Conservation (phyloP, 768 basidiomycete genomes). For the Mycena capillaripes region DNA sequence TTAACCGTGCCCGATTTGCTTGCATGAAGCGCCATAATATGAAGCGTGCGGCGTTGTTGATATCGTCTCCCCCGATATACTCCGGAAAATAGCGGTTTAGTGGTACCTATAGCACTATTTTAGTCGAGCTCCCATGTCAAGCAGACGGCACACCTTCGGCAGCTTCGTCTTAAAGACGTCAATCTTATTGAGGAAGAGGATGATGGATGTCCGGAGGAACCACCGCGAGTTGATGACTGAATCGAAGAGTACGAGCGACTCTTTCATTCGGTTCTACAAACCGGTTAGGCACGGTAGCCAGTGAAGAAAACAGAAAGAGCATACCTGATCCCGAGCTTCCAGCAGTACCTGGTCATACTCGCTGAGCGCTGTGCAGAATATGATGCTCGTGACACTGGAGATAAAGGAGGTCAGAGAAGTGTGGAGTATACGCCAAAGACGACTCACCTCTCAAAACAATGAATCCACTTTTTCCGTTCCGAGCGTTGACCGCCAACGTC, state of each 20-base stretch:
- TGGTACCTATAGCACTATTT: conserved; percentile 45
- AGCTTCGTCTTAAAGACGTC: conserved; percentile 94
- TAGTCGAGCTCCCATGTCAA: background rate
- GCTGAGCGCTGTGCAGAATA: conserved; percentile 75
- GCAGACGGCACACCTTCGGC: conserved; percentile 58
- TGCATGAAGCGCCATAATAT: conserved; percentile 86
- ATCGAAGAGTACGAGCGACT: conserved; percentile 91
- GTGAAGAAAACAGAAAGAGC: conserved; percentile 20
- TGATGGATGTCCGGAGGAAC: conserved; percentile 93
- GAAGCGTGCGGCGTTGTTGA: conserved; percentile 83
- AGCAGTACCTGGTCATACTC: conserved; percentile 73
- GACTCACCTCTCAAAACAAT: conserved; percentile 64
- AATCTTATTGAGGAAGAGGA: conserved; percentile 94
- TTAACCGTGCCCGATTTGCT: conserved; percentile 66
- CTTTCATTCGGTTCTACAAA: conserved; percentile 90
- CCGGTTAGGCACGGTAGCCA: conserved; percentile 51
- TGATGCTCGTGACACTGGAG: conserved; percentile 66
- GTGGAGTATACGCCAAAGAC: conserved; percentile 41
- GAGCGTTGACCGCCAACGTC: conserved; percentile 87
- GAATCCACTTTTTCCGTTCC: conserved; percentile 88
- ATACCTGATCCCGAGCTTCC: conserved; percentile 66
- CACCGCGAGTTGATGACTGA: conserved; percentile 94
- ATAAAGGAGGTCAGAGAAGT: background rate
- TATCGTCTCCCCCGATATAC: conserved; percentile 68
- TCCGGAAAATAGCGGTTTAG: conserved; percentile 63